phyloP scores from a whole-genome alignment of 345 rosid genomes.

The Eucalyptus microcorys region DNA sequence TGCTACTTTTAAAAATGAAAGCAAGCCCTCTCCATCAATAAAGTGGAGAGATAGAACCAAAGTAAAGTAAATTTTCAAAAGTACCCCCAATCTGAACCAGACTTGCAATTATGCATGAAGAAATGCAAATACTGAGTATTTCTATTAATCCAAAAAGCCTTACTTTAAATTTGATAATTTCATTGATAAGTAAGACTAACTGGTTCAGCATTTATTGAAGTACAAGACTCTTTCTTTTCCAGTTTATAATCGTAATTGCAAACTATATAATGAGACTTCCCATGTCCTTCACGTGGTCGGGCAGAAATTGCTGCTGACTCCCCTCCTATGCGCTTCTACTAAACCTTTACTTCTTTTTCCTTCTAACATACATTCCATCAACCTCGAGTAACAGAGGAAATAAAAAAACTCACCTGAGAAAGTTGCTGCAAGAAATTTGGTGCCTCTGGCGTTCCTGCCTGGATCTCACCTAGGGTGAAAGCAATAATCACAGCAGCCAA shows the following conservation, averaged over 20 bases:
- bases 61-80: background rate
- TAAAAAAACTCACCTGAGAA: slow-evolving; percentile 29
- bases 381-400: background rate
- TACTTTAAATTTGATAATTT: background rate
- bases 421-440: slow-evolving; percentile 57
- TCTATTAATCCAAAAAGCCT: background rate
- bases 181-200: background rate
- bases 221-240: background rate
- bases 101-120: background rate
- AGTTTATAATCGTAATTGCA: background rate
- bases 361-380: background rate
- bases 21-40: background rate
- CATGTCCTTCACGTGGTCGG: background rate
- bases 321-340: background rate
- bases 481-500: slow-evolving; percentile 64
- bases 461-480: slow-evolving; percentile 51
- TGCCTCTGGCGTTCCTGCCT: slow-evolving; percentile 12
- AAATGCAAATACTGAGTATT: background rate
- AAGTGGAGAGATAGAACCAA: background rate
- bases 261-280: background rate
- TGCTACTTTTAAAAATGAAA: background rate
- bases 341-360: background rate
- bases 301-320: background rate
- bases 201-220: background rate
- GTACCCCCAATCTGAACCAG: background rate